Evolutionary conservation across 768 basidiomycete genomes (phyloP).

Genomic region (Lentinula sp.): DNA sequence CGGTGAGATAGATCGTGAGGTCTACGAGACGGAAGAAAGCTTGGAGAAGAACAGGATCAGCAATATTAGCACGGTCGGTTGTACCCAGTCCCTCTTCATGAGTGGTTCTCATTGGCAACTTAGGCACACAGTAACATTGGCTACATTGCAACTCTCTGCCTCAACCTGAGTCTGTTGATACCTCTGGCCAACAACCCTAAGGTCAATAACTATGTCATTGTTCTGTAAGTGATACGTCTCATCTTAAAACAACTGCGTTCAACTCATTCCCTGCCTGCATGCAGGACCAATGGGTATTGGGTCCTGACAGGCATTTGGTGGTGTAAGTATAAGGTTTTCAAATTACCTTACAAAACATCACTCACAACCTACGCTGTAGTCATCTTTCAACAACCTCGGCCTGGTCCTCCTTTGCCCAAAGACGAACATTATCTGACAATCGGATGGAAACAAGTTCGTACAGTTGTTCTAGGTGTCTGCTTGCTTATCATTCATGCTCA

Average conservation of each 20-base stretch:
- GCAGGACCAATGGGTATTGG: slow-evolving; percentile 69
- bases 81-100: background rate
- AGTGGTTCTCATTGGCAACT: background rate
- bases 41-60: slow-evolving; percentile 82
- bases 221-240: slow-evolving; percentile 43
- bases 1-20: slow-evolving; percentile 53
- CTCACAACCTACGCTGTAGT: slow-evolving; percentile 32
- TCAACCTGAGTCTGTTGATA: slow-evolving; percentile 68
- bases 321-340: slow-evolving; percentile 44
- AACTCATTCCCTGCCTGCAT: background rate
- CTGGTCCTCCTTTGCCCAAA: slow-evolving; percentile 73
- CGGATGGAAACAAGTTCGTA: slow-evolving; percentile 77
- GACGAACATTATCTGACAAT: slow-evolving; percentile 74
- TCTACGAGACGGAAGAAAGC: slow-evolving; percentile 70
- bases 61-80: slow-evolving; percentile 70
- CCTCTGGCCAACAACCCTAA: slow-evolving; percentile 52
- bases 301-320: slow-evolving; percentile 82
- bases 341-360: background rate
- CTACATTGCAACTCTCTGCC: slow-evolving; percentile 54
- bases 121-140: slow-evolving; percentile 77
- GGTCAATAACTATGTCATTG: slow-evolving; percentile 71
- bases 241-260: background rate
- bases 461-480: background rate
- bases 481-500: background rate
- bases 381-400: slow-evolving; percentile 79